Evolutionary conservation across 192 early-diverging fungal species (phyloP), one percentile per base, ranked within the genome.

Genomic region (Coemansia reversa): DNA sequence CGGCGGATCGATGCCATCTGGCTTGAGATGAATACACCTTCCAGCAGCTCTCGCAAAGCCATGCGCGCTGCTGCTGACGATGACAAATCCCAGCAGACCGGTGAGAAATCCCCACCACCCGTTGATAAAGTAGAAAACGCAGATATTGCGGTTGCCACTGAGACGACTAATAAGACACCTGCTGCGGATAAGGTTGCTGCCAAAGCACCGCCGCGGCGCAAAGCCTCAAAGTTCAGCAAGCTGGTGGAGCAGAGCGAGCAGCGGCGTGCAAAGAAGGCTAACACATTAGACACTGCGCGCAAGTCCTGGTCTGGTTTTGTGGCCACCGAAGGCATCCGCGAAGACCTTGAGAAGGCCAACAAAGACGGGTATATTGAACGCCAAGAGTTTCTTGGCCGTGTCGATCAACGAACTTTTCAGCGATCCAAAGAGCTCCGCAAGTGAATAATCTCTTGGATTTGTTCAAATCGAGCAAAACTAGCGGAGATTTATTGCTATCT

Each of bases 321-420:
- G 11, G 62, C 52, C 0, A 49, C 55, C 14, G 65, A 72, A 64
- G 79, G 79, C 5, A 69, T 81, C 52, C 73, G 79, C 47, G 79
- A 75, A 3, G 79, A 81, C 14, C 64, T 81, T n/a, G 61, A 75
- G 56, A 68, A 63, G 56, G 73, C 79, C 3, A 81, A 81, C 60
- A 81, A 81, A 69, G 79, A 81, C 58, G 79, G 79, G 55, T 81
- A 66, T 52, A 64, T 81, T 27, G 79, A 81, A 58, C 79, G 79
- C 25, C 70, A 81, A 20, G 69, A 72, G 61, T 81, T 81, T 47
- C 70, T 81, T 20, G 49, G 51, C 7, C 79, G 79, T 48, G 74
- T 75, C 0, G 72, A 81, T 19, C 69, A 73, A 47, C 73, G 74
- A 47, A 75, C 73, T 0, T 81, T 67, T 42, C 66, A 75, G 63